Evolutionary conservation across 371 early-diverging fungal species (phyloP), one percentile per base, ranked within the genome.

Genomic region (Mucor lusitanicus): DNA sequence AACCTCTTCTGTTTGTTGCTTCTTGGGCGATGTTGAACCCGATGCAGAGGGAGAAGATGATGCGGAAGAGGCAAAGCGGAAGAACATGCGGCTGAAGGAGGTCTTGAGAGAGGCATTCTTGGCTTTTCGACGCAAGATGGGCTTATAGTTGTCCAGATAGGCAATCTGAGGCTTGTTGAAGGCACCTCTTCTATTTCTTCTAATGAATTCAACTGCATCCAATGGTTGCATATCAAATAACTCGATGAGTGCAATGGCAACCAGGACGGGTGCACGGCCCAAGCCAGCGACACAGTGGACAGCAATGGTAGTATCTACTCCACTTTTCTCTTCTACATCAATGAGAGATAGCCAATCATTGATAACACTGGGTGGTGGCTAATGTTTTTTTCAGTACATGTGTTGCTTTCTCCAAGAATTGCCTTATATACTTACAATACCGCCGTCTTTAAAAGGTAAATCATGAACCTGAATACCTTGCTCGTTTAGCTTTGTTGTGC

Each of bases 231-330:
- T 90, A 19, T 93, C 93, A 88, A 50, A 94, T 59, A 83, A 73
- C 75, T 95, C 95, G 54, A 95, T 91, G 59, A 94, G 74, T 28
- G 95, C 95, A 65, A 94, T 88, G 23, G 93, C 89, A 6, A 89
- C 88, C 23, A 91, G 73, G 0, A 88, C 92, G 15, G 91, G 91
- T 8, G 91, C 91, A 19, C 90, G 70, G 6, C 94, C 94, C 30
- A 94, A 82, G 32, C 95, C 94, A 5, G 95, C 93, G 3, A 94
- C 93, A 68, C 95, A 94, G 70, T 94, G 95, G 6, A 94, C 91
- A 1, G 93, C 95, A 63, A 94, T 89, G 0, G 91, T 89, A 12
- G 84, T 83, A 46, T 66, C 53, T 44, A 71, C 11, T 50, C 85
- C 83, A 48, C 27, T 44, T 77, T 65, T 35, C 77, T 71, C 56